phyloP scores from a whole-genome alignment of 2,329 filamentous ascomycete genomes.

The Colletotrichum sp. region DNA sequence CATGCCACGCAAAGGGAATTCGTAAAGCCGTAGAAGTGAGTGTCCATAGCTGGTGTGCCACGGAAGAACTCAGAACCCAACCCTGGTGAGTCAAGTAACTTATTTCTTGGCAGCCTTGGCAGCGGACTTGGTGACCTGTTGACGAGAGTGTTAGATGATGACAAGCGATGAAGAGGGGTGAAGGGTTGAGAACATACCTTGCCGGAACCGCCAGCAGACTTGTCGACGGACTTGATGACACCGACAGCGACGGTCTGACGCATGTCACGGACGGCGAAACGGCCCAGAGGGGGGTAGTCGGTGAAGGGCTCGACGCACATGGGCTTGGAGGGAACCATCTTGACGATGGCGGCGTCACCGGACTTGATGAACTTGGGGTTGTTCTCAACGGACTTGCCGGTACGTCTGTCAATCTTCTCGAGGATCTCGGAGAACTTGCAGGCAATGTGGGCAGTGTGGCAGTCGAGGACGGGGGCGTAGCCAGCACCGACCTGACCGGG shows the following conservation, averaged over 20 bases:
- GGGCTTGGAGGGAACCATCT: constrained; percentile 99
- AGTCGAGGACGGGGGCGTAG: constrained; percentile 98
- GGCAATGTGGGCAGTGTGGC: constrained; percentile 99
- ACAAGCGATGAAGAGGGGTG: constrained; percentile 21
- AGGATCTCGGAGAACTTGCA: constrained; percentile 99
- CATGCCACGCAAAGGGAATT: constrained; percentile 49
- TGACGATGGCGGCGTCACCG: constrained; percentile 99
- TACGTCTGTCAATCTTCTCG: constrained; percentile 99
- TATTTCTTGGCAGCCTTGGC: constrained; percentile 80
- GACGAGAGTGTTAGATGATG: neutral
- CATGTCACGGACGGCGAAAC: constrained; percentile 99
- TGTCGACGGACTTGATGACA: constrained; percentile 90
- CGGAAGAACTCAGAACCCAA: constrained; percentile 16
- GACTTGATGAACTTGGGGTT: constrained; percentile 99
- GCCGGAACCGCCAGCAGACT: constrained; percentile 59
- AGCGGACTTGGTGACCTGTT: constrained; percentile 68
- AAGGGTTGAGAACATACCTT: constrained; percentile 54
- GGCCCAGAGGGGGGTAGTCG: constrained; percentile 98
- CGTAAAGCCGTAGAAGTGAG: constrained; percentile 52
- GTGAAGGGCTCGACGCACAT: constrained; percentile 99
- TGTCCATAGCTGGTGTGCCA: constrained; percentile 9
- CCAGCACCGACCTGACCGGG: constrained; percentile 98
- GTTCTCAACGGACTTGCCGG: constrained; percentile 94
- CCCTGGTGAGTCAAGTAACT: constrained; percentile 35
- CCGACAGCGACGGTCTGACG: constrained; percentile 87